Conservation (phyloP, 1,284 basidiomycete species). For the Polyporus tsugae region DNA sequence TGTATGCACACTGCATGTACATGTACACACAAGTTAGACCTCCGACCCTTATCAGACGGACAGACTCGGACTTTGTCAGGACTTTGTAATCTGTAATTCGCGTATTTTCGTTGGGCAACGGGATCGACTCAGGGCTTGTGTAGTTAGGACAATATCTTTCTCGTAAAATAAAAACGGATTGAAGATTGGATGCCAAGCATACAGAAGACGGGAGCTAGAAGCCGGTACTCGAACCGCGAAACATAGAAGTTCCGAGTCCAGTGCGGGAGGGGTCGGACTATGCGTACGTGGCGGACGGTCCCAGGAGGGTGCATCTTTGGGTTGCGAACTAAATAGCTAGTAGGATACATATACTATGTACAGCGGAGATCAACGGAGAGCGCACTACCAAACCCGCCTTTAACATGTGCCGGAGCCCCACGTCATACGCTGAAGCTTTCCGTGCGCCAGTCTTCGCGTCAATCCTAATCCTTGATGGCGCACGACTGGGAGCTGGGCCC, state of each 20-base stretch:
- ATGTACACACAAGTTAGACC: neutral
- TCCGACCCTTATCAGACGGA: neutral
- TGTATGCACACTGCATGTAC: neutral
- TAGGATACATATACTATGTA: too few species aligned
- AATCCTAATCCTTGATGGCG: neutral
- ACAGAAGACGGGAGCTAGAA: neutral
- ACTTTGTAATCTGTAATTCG: constrained; percentile 4
- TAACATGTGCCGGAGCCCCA: neutral
- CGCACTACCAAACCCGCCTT: neutral
- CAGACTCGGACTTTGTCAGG: neutral
- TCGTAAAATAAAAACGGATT: neutral
- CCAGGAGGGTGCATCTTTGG: too few species aligned
- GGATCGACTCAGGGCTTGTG: neutral
- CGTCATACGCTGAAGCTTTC: neutral
- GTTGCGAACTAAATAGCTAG: neutral
- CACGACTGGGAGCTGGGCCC: neutral
- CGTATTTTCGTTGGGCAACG: neutral
- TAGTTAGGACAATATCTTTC: neutral
- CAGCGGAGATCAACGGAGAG: too few species aligned
- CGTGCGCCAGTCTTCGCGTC: neutral
- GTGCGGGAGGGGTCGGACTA: too few species aligned
- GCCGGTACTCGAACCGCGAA: neutral
- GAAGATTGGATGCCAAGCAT: neutral
- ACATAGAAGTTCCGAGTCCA: neutral
- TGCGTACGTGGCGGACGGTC: too few species aligned